Base-by-base conservation (phyloP, 441 rosid species). In the California macrophylla region DNA sequence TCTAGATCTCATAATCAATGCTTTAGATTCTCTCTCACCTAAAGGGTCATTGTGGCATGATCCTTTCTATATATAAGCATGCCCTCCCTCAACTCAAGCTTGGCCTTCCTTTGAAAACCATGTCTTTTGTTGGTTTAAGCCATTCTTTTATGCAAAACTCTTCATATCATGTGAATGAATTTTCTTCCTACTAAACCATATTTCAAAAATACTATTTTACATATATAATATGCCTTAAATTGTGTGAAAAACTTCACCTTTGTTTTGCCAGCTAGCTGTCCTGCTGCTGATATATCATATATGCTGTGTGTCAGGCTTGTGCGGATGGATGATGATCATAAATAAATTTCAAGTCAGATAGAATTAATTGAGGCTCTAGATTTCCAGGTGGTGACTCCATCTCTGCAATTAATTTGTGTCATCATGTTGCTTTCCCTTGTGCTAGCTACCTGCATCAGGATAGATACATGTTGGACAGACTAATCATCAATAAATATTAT, bases 261-360 rank as follows among this genome's bases (percentile, higher is more conserved):
- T 45, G 54, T 45, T n/a, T 45, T 45, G 54, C 54, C 54, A 45
- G 54, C 54, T 45, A 45, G 54, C 54, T 45, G 54, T 45, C 54
- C 45, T 34, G 40, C 18, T 45, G 54, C 54, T 45, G 54, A 18
- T 8, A 15, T 15, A n/a, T 45, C 20, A 45, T 45, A 45, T 45
- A n/a, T 45, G 54, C 20, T 45, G 54, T 45, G 54, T 45, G 54
- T 45, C 54, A 45, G 54, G 20, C 2, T 38, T 38, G 15, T 38
- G 45, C 45, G 12, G 45, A 38, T 10, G 45, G 54, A 45, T 45
- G 54, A 45, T 45, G 54, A 45, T 15, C 54, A 45, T n/a, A 4
- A 45, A 45, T 45, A 45, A 45, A 45, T 45, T n/a, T 45, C 54
- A 45, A 45, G 54, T 45, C 54, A 45, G 54, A 45, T 45, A 45